Evolutionary conservation across 768 basidiomycete genomes (phyloP), one percentile per base, ranked within the genome.

Genomic region (Serendipita vermifera): DNA sequence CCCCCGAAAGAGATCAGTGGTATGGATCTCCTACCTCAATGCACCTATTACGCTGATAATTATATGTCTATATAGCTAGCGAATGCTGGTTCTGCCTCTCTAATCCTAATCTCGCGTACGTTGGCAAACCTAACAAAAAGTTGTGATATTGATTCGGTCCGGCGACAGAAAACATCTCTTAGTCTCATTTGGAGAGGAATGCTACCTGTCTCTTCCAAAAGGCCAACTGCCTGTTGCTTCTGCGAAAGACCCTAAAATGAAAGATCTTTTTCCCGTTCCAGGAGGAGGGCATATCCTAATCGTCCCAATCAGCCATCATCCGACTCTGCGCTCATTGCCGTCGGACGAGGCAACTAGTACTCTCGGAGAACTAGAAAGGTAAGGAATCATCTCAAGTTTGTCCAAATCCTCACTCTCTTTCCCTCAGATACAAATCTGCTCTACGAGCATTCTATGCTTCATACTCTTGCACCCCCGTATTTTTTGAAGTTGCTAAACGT

Each of bases 71-170:
- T 60, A 43, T 64, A 89, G 88, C 90, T 61, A 87, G 87, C 56
- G 87, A 92, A 67, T 97, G 94, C 69, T 98, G 94, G 94, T 98
- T 99, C 72, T 99, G 96, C 67, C 69, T 99, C 55, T 93, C 90
- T 38, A 97, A 97, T 65, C 93, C 94, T 1, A 83, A 80, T 62
- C 74, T 98, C 35, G 84, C 88, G 82, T 89, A 65, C 60, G 85
- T 76, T 22, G 35, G 20, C n/a, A n/a, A n/a, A n/a, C n/a, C n/a
- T n/a, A n/a, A n/a, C n/a, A n/a, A n/a, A n/a, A n/a, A n/a, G n/a
- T n/a, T n/a, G n/a, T n/a, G n/a, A n/a, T n/a, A n/a, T n/a, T n/a
- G 22, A 1, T 9, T 56, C 1, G 26, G 55, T 32, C 33, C 39
- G 60, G 29, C 14, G 17, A 27, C 60, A 93, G 89, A 57, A 99